Conservation (phyloP, 345 rosid genomes). For the Murraya koenigii region DNA sequence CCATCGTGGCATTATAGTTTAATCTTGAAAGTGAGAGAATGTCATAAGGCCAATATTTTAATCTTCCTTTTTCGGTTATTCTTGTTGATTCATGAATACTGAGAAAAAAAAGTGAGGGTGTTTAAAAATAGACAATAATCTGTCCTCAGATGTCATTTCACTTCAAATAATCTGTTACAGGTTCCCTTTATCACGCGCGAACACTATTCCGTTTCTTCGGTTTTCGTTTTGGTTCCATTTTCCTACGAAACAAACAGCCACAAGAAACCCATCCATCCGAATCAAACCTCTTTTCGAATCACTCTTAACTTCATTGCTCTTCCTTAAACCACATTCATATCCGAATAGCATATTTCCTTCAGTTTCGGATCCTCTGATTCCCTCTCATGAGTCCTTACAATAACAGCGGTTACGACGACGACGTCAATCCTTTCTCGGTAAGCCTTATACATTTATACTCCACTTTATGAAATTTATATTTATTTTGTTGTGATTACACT, state of each 20-base stretch:
- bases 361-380: conserved; percentile 14
- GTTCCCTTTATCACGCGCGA: conserved; percentile 8
- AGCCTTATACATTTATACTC: conserved; percentile 2
- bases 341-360: not conserved
- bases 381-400: conserved; percentile 66
- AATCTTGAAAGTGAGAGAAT: too few species aligned
- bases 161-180: not conserved
- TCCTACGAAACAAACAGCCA: conserved; percentile 18
- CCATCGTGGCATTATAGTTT: too few species aligned
- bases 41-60: too few species aligned
- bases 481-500: not conserved
- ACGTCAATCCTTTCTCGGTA: conserved; percentile 94
- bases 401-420: conserved; percentile 80
- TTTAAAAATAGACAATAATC: not conserved
- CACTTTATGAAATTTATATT: not conserved
- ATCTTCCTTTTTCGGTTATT: too few species aligned
- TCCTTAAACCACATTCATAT: not conserved
- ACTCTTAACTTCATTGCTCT: not conserved
- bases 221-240: conserved; percentile 3
- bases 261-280: not conserved
- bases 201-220: not conserved
- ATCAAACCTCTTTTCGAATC: not conserved
- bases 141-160: not conserved
- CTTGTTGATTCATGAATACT: too few species aligned
- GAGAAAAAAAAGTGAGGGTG: not conserved